Percentiles rank a stretch among this genome's conserved stretches.
phyloP scores from a whole-genome alignment of 2,329 filamentous ascomycete species.

The Neofusicoccum parvum region DNA sequence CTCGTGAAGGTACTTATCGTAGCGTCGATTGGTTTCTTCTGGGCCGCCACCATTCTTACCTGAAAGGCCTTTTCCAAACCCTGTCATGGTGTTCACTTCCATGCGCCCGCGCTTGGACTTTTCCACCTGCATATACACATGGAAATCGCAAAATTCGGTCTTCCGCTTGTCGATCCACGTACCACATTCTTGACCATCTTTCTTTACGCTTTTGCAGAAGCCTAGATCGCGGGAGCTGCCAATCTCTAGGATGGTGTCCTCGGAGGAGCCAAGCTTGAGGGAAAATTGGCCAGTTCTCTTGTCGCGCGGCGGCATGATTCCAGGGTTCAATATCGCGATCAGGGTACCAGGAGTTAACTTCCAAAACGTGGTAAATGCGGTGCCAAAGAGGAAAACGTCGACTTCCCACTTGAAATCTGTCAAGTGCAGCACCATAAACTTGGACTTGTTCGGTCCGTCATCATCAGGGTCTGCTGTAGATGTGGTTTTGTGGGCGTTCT shows the following conservation, averaged over 20 bases:
- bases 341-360: conserved; percentile 91
- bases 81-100: conserved; percentile 74
- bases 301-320: conserved; percentile 82
- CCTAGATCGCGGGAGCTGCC: conserved; percentile 82
- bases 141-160: conserved; percentile 90
- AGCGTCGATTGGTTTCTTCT: conserved; percentile 39
- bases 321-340: conserved; percentile 88
- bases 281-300: conserved; percentile 82
- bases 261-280: conserved; percentile 80
- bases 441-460: conserved; percentile 63
- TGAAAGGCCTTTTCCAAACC: conserved; percentile 26
- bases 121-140: conserved; percentile 78
- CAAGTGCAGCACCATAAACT: conserved; percentile 90
- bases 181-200: conserved; percentile 78
- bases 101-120: conserved; percentile 70
- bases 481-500: conserved; percentile 48
- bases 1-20: conserved; percentile 61
- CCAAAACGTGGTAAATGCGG: conserved; percentile 90
- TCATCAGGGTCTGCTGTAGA: conserved; percentile 42
- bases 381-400: conserved; percentile 88
- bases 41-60: conserved; percentile 31
- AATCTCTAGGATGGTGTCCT: conserved; percentile 87
- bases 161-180: conserved; percentile 86
- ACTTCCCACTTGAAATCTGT: conserved; percentile 89
- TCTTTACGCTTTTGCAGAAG: conserved; percentile 82